A percentile compares a stretch with the other conserved stretches of the same genome.
phyloP scores from a whole-genome alignment of 805 yeast species.

The Starmerella bombicola region DNA sequence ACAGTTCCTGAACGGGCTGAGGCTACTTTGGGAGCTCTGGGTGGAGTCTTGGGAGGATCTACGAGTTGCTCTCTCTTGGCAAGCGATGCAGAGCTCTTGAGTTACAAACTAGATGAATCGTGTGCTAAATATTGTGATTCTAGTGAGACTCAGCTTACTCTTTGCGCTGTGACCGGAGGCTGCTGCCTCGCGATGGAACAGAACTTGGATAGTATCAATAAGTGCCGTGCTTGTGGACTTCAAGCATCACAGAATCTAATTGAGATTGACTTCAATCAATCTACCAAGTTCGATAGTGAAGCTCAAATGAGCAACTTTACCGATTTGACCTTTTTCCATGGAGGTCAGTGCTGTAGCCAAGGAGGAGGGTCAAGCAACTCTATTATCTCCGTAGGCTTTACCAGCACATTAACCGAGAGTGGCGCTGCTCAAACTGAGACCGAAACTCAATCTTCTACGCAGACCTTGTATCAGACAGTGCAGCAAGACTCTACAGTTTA shows the following conservation, averaged over 20 bases:
- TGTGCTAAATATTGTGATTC: conserved; percentile 15
- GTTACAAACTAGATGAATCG: conserved; percentile 8
- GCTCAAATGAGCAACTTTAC: conserved; percentile 18
- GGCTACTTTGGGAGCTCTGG: no score
- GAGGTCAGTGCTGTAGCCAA: conserved; percentile 7
- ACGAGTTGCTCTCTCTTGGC: not conserved
- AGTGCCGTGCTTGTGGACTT: conserved; percentile 16
- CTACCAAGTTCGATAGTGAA: conserved; percentile 12
- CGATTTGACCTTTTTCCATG: conserved; percentile 14
- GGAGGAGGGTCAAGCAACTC: not conserved
- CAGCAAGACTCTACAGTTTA: conserved; percentile 6
- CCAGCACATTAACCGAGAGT: conserved; percentile 1
- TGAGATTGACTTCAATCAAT: conserved; percentile 12
- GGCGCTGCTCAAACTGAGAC: conserved; percentile 4
- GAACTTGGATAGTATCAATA: conserved; percentile 6
- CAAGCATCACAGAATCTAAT: conserved; percentile 13
- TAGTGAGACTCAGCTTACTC: conserved; percentile 13
- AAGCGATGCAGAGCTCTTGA: conserved; percentile 2
- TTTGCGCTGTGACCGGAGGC: conserved; percentile 6
- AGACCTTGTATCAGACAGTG: conserved; percentile 10
- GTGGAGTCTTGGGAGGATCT: no score
- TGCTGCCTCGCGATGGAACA: conserved; percentile 7
- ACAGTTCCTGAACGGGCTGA: no score
- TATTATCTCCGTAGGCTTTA: not conserved
- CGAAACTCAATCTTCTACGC: conserved; percentile 3